Base-by-base conservation (phyloP, 1,284 basidiomycete genomes). In the Anthracocystis setariae region DNA sequence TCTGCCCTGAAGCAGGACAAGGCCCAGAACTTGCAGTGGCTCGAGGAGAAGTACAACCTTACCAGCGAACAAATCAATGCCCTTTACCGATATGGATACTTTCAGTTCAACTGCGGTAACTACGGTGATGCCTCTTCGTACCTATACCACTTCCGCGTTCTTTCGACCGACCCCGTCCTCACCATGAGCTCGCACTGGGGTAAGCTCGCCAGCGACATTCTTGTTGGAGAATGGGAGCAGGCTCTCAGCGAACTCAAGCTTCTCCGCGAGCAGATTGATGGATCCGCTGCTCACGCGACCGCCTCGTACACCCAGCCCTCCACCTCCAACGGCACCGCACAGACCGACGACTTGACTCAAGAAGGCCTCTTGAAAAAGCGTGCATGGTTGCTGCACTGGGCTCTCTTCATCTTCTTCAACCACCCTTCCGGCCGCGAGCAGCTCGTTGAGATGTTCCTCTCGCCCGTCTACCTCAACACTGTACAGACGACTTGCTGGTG, bases 341-440 rank as follows among this genome's bases (percentile, higher is more conserved):
- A 55, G 37, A 50, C 50, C 40, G 65, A 71, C 50, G 71, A 78
- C 50, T 63, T 73, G 46, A 68, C 74, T 24, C 78, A 82, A 50
- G 5, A 88, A 93, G 52, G 87, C 87, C 47, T 93, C 92, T 80
- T 88, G 96, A 51, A 94, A 95, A 85, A 93, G n/a, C 89, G 96
- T 63, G 93, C 93, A 47, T 98, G 95, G 94, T 88, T 96, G 61
- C 89, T 94, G 13, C 96, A 98, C 86, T 98, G 95, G 95, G 92
- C 91, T 17, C 89, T 98, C 50, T 98, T 98, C 84, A 93, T 98
- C 71, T 98, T 94, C 86, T 98, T 95, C 88, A 97, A 97, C 86
- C 93, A 97, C 84, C 90, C 90, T 0, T 88, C 93, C 73, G 94
- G 93, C 27, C 90, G 94, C 40, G 92, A 92, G n/a, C 89, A 92